Conservation (phyloP, 2,329 filamentous ascomycete genomes). For the Periconia digitata region DNA sequence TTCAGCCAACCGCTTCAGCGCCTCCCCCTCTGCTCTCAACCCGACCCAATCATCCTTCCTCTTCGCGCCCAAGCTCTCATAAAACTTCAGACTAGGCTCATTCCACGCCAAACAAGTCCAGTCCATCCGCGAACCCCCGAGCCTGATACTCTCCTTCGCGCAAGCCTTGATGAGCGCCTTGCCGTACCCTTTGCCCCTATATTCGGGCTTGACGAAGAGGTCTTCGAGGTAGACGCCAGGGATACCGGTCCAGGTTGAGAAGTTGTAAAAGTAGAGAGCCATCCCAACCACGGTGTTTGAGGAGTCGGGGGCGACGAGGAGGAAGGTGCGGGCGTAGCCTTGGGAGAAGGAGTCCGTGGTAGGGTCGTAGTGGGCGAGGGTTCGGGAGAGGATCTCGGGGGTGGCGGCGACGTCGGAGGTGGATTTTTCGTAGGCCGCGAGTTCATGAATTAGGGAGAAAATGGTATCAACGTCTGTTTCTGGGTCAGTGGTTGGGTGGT, state of each 20-base stretch:
- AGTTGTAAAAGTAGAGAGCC: constrained; percentile 94
- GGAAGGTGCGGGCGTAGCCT: constrained; percentile 74
- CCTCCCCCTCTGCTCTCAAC: constrained; percentile 72
- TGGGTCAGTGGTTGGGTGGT: constrained; percentile 1
- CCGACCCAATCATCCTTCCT: constrained; percentile 72
- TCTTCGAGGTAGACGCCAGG: constrained; percentile 94
- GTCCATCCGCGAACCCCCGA: constrained; percentile 75
- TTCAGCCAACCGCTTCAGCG: constrained; percentile 60
- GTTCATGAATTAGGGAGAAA: constrained; percentile 76
- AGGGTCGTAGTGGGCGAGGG: constrained; percentile 72
- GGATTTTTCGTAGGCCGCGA: constrained; percentile 86
- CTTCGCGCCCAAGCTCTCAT: constrained; percentile 64
- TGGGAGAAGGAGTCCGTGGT: constrained; percentile 46
- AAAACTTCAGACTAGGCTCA: constrained; percentile 84
- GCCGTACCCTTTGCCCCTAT: constrained; percentile 78
- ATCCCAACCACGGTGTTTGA: constrained; percentile 67
- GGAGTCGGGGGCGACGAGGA: constrained; percentile 54
- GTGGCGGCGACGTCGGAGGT: constrained; percentile 76
- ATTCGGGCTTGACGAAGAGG: constrained; percentile 73
- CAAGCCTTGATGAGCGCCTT: constrained; percentile 72
- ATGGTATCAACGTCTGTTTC: constrained; percentile 76
- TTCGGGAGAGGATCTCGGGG: constrained; percentile 68
- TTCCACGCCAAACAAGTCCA: constrained; percentile 96
- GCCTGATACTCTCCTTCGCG: constrained; percentile 74
- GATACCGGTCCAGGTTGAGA: constrained; percentile 86